Percentiles rank a stretch among this genome's conserved stretches.
These are phyloP conservation scores for Ricinus communis DNA, from an alignment of 345 rosid species.

Conservation along the genomic window DNA sequence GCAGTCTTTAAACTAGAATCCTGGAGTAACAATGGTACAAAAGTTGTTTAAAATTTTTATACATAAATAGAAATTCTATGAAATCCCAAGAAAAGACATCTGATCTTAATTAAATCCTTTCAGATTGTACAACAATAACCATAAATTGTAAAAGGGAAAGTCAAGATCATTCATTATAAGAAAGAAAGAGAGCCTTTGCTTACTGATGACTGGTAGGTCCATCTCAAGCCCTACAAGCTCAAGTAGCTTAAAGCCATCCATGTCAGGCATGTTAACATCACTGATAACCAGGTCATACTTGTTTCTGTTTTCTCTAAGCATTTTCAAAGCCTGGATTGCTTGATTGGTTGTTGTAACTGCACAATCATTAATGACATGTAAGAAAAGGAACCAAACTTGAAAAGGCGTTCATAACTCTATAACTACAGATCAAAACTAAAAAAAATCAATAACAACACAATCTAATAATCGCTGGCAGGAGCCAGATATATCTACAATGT, in stretches of 20 bases:
- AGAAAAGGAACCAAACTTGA: constrained; percentile 10
- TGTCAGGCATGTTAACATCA: constrained; percentile 82
- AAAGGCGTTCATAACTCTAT: not conserved
- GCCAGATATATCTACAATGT: not conserved
- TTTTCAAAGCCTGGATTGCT: constrained; percentile 51
- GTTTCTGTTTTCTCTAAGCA: constrained; percentile 57
- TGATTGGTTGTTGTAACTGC: constrained; percentile 65
- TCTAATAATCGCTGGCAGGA: constrained; percentile 14
- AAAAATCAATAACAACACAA: not conserved
- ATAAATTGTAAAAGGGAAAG: constrained; percentile 3
- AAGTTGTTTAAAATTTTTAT: not conserved
- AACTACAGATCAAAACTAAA: constrained; percentile 10
- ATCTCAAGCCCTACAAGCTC: constrained; percentile 81
- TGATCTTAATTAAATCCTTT: constrained; percentile 10
- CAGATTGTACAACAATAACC: not conserved
- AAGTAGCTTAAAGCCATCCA: constrained; percentile 81
- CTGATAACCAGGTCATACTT: constrained; percentile 66
- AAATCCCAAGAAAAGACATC: not conserved
- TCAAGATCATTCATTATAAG: constrained; percentile 1
- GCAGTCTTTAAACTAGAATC: not conserved
- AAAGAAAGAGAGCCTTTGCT: constrained; percentile 18
- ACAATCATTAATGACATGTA: constrained; percentile 13
- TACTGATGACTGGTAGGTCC: constrained; percentile 87
- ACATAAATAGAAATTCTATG: not conserved
- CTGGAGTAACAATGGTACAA: not conserved